Base-by-base conservation (phyloP, 257 asterid genomes). In the Prunella vulgaris region DNA sequence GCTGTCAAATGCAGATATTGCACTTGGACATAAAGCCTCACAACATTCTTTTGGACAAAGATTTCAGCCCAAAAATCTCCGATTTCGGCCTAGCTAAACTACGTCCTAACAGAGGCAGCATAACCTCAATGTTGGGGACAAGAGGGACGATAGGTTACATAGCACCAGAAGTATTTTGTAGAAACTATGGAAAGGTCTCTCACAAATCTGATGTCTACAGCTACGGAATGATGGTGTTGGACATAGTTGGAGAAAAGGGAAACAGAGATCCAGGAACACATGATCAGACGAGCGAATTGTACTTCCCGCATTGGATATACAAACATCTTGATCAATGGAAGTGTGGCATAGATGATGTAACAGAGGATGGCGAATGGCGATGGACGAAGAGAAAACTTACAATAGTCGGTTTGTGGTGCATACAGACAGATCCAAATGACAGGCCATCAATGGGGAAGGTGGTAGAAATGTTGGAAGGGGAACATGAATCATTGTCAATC, bases 131-230 rank as follows among this genome's bases (percentile, higher is more conserved):
- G 33, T 0, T 32, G 2, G 74, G 77, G 5, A 32, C 76, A 1
- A 71, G 81, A 12, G 84, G 81, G 8, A 76, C 83, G 0, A 37
- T 65, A 32, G 81, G 86, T 0, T 81, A 75, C 58, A 75, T 75
- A 6, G 86, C 86, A 13, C 86, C 83, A 0, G 79, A 81, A 69
- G 51, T 76, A 10, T 40, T 75, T 7, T 67, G 70, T 64, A 75
- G 76, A 53, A 21, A 18, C 22, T 22, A 73, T n/a, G 74, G 84
- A 60, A 68, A 38, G 0, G 78, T 82, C 1, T 78, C 83, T 14
- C 66, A 81, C 38, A 81, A 81, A 22, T 81, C 79, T 1, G 85
- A 81, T 60, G 83, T 78, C 10, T 81, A 77, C 27, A 81, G 85
- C 73, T 81, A 77, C 3, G 81, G 83, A 20, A 69, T 75, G 80